phyloP scores from a whole-genome alignment of 371 early-diverging fungal genomes.

The Globomyces sp. region DNA sequence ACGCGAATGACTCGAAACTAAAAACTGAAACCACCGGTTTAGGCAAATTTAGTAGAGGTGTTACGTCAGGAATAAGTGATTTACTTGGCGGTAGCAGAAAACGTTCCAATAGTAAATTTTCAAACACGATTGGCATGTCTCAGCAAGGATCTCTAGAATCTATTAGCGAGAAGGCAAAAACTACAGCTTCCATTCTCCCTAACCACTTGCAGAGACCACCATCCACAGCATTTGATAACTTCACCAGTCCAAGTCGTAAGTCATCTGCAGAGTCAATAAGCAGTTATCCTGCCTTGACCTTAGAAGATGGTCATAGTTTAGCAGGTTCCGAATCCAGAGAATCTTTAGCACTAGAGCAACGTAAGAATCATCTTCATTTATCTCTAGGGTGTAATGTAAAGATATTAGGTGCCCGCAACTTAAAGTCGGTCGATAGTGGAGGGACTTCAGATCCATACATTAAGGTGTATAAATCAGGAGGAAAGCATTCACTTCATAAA shows the following conservation, averaged over 20 bases:
- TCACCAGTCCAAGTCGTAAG: not conserved
- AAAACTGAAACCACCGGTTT: conserved; percentile 12
- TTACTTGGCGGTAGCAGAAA: conserved; percentile 9
- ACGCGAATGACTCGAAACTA: not conserved
- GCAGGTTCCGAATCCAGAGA: not conserved
- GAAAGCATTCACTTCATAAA: conserved; percentile 33
- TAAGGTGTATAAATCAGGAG: conserved; percentile 35
- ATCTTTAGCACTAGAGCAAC: not conserved
- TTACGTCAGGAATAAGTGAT: not conserved
- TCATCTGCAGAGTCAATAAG: not conserved
- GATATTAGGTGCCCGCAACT: conserved; percentile 25
- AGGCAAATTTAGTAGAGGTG: conserved; percentile 20
- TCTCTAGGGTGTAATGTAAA: too few relatives aligned
- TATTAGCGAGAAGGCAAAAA: too few relatives aligned
- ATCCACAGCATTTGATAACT: not conserved
- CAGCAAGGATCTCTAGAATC: not conserved
- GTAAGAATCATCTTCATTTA: conserved; percentile 23
- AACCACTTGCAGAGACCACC: not conserved
- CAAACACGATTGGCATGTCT: not conserved
- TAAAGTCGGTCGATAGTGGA: conserved; percentile 41
- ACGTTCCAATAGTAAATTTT: conserved; percentile 1
- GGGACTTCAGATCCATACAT: conserved; percentile 46
- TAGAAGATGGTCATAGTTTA: not conserved
- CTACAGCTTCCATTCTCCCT: too few relatives aligned
- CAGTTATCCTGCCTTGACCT: not conserved